A percentile compares a stretch with the other conserved stretches of the same genome.
phyloP scores from a whole-genome alignment of 108 stramenopile genomes.

The Aureococcus anophagefferens region DNA sequence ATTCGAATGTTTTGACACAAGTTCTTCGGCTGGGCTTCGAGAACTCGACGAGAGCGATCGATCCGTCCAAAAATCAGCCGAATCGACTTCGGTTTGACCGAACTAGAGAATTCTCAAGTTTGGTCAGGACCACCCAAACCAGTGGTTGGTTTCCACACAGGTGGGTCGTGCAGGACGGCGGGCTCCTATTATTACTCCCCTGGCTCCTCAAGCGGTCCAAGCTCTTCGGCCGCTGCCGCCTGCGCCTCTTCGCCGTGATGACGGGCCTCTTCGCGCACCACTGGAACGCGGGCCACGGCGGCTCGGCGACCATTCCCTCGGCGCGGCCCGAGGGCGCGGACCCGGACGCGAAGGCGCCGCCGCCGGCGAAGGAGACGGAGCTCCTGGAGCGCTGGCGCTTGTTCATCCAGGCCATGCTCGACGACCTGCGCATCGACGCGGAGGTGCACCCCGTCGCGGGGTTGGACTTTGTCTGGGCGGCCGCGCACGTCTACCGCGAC shows the following conservation, averaged over 20 bases:
- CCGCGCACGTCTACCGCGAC: not conserved
- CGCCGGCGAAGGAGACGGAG: not conserved
- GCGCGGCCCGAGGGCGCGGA: not conserved
- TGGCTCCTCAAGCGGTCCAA: conserved; percentile 51
- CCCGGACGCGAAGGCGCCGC: not conserved
- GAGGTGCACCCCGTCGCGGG: not conserved
- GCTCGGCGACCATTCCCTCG: not conserved
- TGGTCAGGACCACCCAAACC: too few relatives aligned
- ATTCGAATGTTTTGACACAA: too few relatives aligned
- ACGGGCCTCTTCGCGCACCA: conserved; percentile 7
- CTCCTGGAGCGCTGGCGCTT: not conserved
- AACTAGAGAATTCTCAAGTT: too few relatives aligned
- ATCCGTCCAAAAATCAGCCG: too few relatives aligned
- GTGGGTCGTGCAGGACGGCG: conserved; percentile 68
- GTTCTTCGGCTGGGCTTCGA: too few relatives aligned
- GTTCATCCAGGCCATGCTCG: not conserved
- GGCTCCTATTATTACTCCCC: conserved; percentile 62
- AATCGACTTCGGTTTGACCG: too few relatives aligned
- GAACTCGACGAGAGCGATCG: too few relatives aligned
- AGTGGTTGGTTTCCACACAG: too few relatives aligned
- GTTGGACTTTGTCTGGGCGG: not conserved
- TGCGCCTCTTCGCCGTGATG: conserved; percentile 54
- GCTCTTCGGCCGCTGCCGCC: conserved; percentile 38
- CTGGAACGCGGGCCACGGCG: not conserved
- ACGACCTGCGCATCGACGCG: not conserved